Evolutionary conservation across 1,284 basidiomycete genomes (phyloP), one percentile per base, ranked within the genome.

Genomic region (Papiliotrema nemorosa): DNA sequence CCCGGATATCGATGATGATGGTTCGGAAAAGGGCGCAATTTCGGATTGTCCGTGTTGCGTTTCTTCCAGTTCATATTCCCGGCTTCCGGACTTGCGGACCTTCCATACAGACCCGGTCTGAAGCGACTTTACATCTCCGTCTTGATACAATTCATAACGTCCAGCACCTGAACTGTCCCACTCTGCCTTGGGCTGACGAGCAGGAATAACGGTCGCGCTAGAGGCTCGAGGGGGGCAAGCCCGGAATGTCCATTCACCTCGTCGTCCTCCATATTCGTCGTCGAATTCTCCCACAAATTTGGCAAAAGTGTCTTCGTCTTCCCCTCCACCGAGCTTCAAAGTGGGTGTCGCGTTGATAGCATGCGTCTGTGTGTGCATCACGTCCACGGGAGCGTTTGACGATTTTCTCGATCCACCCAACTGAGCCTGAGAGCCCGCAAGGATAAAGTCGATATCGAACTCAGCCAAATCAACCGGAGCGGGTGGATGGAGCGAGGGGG

Each of bases 361-460:
- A 9, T 18, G 20, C 5, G 20, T 22, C 24, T 26, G 33, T 18
- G 41, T 37, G 13, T 45, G 1, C n/a, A 25, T 38, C 27, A 49
- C 39, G 52, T 65, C 63, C 14, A 62, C 38, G 5, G 53, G 57
- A 6, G 53, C 45, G 34, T 65, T 65, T 31, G 57, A 56, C 18
- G 51, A 49, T 42, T 50, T 48, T n/a, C 43, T 49, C 20, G 66
- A 59, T 4, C 63, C 58, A 16, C 69, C 70, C 3, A 73, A 59
- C 34, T 73, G 65, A 0, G 68, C 50, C 40, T 55, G 59, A 1
- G 73, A 72, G 1, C 71, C 74, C 24, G 72, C 67, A 20, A 77
- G 69, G 55, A 77, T 77, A 50, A 76, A 77, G 53, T 75, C 75
- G 24, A 77, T 72, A 55, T 77, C 76, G 56, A 77, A 76, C 47